These are phyloP conservation scores for Coniochaeta sp. DNA, from an alignment of 2,329 filamentous ascomycete species.

Conservation along the genomic window DNA sequence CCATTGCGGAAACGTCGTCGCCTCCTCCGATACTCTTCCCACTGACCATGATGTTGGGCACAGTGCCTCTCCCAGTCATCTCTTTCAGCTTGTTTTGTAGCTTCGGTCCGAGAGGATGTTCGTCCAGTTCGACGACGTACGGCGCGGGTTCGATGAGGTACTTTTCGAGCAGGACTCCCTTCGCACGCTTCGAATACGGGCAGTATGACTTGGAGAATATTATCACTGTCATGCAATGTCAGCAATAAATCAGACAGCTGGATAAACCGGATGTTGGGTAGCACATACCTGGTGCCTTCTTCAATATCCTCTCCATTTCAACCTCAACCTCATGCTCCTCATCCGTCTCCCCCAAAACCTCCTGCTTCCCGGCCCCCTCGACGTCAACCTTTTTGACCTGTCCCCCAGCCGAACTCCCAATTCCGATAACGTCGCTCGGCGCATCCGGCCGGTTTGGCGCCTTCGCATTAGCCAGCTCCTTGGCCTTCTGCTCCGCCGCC, in stretches of 20 bases:
- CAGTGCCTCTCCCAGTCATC: constrained; percentile 74
- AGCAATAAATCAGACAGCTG: neutral
- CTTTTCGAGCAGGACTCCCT: constrained; percentile 72
- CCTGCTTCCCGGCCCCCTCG: constrained; percentile 26
- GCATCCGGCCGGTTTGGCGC: constrained; percentile 50
- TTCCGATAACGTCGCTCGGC: constrained; percentile 49
- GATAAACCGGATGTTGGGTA: neutral
- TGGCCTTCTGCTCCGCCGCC: constrained; percentile 61
- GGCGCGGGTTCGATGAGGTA: constrained; percentile 79
- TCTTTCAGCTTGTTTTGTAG: constrained; percentile 66
- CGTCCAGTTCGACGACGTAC: constrained; percentile 84
- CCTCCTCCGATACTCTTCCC: constrained; percentile 85
- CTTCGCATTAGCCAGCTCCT: constrained; percentile 62
- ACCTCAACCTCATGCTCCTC: constrained; percentile 58
- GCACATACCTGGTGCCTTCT: constrained; percentile 69
- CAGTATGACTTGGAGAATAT: constrained; percentile 97
- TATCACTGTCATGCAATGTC: constrained; percentile 53
- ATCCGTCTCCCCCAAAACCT: constrained; percentile 37
- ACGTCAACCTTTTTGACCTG: constrained; percentile 31
- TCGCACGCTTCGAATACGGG: constrained; percentile 77
- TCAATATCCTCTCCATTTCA: constrained; percentile 72
- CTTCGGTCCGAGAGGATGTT: constrained; percentile 63
- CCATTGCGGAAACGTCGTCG: constrained; percentile 73
- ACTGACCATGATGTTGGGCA: constrained; percentile 86
- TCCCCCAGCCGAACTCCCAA: constrained; percentile 48